Base-by-base conservation (phyloP, 1,139 yeast species). In the Suhomyces choctaworum region DNA sequence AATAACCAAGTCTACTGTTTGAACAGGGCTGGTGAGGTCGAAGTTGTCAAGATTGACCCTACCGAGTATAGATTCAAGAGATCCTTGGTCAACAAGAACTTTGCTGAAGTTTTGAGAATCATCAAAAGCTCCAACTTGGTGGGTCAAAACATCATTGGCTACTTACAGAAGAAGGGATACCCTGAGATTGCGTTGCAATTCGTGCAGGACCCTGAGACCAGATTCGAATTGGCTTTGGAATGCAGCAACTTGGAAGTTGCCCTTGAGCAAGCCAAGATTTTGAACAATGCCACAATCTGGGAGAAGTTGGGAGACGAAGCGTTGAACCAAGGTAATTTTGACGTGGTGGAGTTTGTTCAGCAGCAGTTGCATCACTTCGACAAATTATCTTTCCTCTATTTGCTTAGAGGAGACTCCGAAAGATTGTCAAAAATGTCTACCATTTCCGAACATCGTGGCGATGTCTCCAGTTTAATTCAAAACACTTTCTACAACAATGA, bases 21-120 rank as follows among this genome's bases (percentile, higher is more conserved):
- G 56, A 86, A 79, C 58, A 82, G 99, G 57, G 76, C 74, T 16
- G 97, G 97, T 37, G 81, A 82, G 53, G 90, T 89, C 40, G 92
- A 87, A 55, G 74, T 78, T 32, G 63, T 89, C 40, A 64, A 72
- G 30, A 88, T 94, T 48, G 98, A 94, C 57, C 97, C 98, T 30
- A 90, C 97, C 21, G 99, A 94, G 65, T 94, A 86, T 69, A 77
- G 97, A 54, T 94, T 94, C 75, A 94, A 94, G 70, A 83, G 82
- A 54, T 95, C 98, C 5, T 72, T 94, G 50, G 86, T 90, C 27
- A 87, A 84, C 66, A 84, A 82, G 60, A 89, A 92, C 61, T 92
- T 88, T 66, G 80, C 80, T 46, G 98, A 94, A 64, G 97, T 94
- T 16, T 74, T 92, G 48, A 80, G 96, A 51, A 80, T 94, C 48